Conservation (phyloP, 2,329 filamentous ascomycete species). For the Periconia sp. region DNA sequence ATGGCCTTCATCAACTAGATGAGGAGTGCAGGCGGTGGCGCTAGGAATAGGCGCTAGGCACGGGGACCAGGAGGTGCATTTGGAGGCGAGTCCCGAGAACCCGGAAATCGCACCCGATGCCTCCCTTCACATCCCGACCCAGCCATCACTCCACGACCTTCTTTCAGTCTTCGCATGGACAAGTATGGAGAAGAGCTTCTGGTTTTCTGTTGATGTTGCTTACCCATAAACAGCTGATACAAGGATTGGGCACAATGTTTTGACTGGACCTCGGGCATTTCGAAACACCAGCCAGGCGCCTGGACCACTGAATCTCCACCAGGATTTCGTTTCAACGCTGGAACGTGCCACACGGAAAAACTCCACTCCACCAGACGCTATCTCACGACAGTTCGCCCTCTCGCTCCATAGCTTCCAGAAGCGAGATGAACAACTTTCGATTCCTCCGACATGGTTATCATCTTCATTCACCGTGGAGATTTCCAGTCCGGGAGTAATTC, state of each 20-base stretch:
- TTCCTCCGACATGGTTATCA: background rate
- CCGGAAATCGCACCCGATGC: too few relatives aligned
- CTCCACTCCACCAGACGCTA: slow-evolving; percentile 18
- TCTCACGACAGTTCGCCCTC: slow-evolving; percentile 7
- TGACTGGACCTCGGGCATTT: too few relatives aligned
- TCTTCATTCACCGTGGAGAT: background rate
- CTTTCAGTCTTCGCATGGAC: too few relatives aligned
- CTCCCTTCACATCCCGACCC: too few relatives aligned
- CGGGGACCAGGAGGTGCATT: too few relatives aligned
- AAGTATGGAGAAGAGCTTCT: too few relatives aligned
- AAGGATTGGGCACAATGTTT: too few relatives aligned
- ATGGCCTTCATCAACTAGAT: slow-evolving; percentile 3
- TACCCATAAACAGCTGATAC: too few relatives aligned
- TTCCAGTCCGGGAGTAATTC: background rate
- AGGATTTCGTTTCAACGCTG: slow-evolving; percentile 22
- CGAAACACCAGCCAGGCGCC: too few relatives aligned
- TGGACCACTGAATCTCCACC: slow-evolving; percentile 22
- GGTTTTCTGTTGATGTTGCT: too few relatives aligned
- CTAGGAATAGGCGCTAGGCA: background rate
- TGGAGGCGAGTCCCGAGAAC: too few relatives aligned
- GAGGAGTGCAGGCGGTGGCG: background rate
- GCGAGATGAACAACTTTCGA: slow-evolving; percentile 8
- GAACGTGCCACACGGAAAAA: slow-evolving; percentile 18
- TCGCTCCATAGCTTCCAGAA: slow-evolving; percentile 15
- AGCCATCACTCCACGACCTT: too few relatives aligned